Conservation (phyloP, 106 monocot genomes). For the Posidonia australis region DNA sequence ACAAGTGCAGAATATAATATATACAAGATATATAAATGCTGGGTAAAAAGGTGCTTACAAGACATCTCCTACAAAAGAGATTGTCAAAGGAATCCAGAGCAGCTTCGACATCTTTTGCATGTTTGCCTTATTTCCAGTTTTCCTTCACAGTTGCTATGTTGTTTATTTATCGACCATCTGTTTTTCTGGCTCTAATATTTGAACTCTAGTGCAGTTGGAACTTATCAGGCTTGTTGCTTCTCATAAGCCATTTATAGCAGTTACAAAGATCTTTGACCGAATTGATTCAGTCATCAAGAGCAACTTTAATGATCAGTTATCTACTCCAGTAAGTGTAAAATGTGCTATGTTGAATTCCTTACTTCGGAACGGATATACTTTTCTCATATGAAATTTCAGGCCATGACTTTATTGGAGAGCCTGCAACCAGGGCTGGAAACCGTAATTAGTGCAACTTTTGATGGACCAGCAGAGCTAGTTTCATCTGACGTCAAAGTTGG, state of each 20-base stretch:
- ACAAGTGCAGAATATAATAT: too few relatives aligned
- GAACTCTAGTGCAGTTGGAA: conserved; percentile 53
- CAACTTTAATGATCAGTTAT: conserved; percentile 14
- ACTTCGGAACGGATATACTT: neutral
- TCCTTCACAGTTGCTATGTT: neutral
- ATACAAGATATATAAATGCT: too few relatives aligned
- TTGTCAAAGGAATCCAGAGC: too few relatives aligned
- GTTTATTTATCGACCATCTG: neutral
- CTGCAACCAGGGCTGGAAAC: conserved; percentile 70
- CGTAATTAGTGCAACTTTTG: conserved; percentile 58
- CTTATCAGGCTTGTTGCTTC: conserved; percentile 61
- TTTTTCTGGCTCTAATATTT: neutral
- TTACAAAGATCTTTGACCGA: conserved; percentile 45
- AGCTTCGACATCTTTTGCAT: too few relatives aligned
- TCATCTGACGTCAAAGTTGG: conserved; percentile 44
- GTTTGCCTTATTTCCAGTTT: neutral
- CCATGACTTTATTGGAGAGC: conserved; percentile 60
- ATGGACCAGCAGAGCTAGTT: conserved; percentile 31
- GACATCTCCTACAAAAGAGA: too few relatives aligned
- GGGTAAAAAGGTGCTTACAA: too few relatives aligned
- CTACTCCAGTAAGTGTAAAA: conserved; percentile 41
- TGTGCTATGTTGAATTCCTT: neutral
- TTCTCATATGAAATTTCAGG: conserved; percentile 26
- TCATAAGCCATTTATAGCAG: conserved; percentile 64
- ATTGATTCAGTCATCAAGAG: conserved; percentile 33